Percentiles rank a stretch among this genome's conserved stretches.
Evolutionary conservation across 179 eudicot genomes (phyloP).

Genomic region (Beta macrorhiza): DNA sequence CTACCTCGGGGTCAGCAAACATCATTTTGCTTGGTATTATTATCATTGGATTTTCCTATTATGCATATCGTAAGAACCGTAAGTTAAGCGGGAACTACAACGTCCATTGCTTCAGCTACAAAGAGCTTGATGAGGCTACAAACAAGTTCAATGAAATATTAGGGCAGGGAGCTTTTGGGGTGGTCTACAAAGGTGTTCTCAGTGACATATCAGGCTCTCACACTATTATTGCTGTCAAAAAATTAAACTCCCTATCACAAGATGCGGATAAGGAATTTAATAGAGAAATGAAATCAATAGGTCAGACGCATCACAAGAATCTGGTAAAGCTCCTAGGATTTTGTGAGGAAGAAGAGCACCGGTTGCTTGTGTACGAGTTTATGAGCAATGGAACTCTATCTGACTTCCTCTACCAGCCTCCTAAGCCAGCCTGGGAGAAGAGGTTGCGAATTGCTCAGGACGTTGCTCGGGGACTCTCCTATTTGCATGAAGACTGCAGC

Average conservation of each 20-base stretch:
- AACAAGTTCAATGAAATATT: conserved; percentile 25
- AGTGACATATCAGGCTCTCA: conserved; percentile 12
- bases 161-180: conserved; percentile 32
- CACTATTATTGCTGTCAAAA: conserved; percentile 28
- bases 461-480: conserved; percentile 25
- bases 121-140: conserved; percentile 24
- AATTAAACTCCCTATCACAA: conserved; percentile 1
- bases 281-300: conserved; percentile 26
- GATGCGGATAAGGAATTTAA: conserved; percentile 26
- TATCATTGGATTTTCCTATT: neutral
- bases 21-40: conserved; percentile 19
- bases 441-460: conserved; percentile 26
- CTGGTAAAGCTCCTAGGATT: conserved; percentile 28
- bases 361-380: conserved; percentile 29
- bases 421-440: conserved; percentile 29
- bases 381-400: conserved; percentile 32
- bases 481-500: conserved; percentile 31
- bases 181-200: conserved; percentile 30
- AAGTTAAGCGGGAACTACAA: conserved; percentile 13
- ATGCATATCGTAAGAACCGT: neutral
- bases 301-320: conserved; percentile 31
- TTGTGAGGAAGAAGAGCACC: conserved; percentile 25
- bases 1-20: conserved; percentile 18
- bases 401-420: conserved; percentile 17
- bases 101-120: conserved; percentile 22